Evolutionary conservation across 2,329 filamentous ascomycete species (phyloP), one percentile per base, ranked within the genome.

Genomic region (Tolypocladium inflatum): DNA sequence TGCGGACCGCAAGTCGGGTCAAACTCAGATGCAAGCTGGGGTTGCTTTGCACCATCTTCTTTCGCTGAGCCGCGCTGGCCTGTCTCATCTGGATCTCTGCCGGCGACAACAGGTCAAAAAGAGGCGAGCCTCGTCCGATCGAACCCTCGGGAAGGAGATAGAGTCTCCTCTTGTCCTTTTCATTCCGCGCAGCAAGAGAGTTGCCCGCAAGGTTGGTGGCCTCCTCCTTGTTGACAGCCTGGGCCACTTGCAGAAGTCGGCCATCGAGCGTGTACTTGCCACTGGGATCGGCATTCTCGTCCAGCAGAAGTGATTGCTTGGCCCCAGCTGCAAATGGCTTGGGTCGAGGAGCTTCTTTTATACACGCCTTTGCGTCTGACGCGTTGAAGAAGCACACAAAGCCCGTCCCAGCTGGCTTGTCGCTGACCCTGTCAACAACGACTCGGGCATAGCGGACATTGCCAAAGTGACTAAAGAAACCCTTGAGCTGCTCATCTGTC

Each of bases 181-280:
- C 88, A 38, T 80, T 78, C 55, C 77, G 86, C 62, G 78, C 77
- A 55, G 78, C 77, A 42, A 85, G 83, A 55, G 87, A 84, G 55
- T 85, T 85, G 55, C 89, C 86, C 7, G 89, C 86, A 33, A 97
- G 81, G 56, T 85, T 85, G 45, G 80, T 80, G 1, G 94, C 94
- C 71, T 95, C 87, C 55, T 84, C 82, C 71, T 90, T 91, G 73
- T 87, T 88, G 13, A 99, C 92, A 8, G 94, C 94, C 58, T 87
- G 87, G 2, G 90, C 84, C 30, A 99, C 80, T 64, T 93, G 89
- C 8, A 99, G 79, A 19, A 97, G 84, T 60, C 94, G 90, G 5
- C 92, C 91, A 48, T 96, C 90, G 54, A 99, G 79, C 0, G 92
- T 97, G 76, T 97, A 99, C 64, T 83, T 84, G 57, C 94, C 94